Evolutionary conservation across 2,329 filamentous ascomycete species (phyloP), one percentile per base, ranked within the genome.

Genomic region (Fusarium sp.): DNA sequence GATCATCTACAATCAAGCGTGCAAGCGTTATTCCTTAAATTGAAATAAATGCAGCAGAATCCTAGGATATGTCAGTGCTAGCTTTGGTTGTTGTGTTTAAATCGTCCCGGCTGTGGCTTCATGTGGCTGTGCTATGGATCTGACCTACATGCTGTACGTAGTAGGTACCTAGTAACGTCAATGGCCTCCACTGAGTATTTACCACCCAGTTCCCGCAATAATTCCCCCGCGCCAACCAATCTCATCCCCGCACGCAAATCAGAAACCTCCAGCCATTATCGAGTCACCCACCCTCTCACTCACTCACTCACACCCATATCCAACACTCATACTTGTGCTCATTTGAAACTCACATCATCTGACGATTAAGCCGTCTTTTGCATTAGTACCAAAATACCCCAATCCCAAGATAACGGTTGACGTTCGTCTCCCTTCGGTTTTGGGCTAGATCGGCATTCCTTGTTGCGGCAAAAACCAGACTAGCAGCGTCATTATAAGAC

Each of bases 171-270:
- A 29, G 23, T 45, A 54, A 37, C 57, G 41, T 47, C 35, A 62
- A 55, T 56, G 49, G 48, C 14, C n/a, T n/a, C n/a, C n/a, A n/a
- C n/a, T 15, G 13, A 37, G 29, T 18, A 36, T 47, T 55, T 66
- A 50, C 54, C 49, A 48, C 61, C 40, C 46, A 25, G 36, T 67
- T 41, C 42, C 21, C 31, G 20, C 18, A 25, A 21, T 25, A n/a
- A 18, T 25, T 36, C 45, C 66, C 66, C 52, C 66, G 59, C 66
- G 11, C 57, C 66, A 63, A 69, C 50, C 57, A 66, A 63, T 63
- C 49, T 67, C 18, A 56, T 66, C 61, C 66, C 66, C 66, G 58
- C 66, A 52, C 23, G 36, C 23, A 66, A 50, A 54, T 66, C 47
- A 62, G 50, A 66, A 65, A 66, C 60, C 45, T 63, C 46, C 37